Evolutionary conservation across 345 rosid species (phyloP).

Genomic region (Kandelia obovata): DNA sequence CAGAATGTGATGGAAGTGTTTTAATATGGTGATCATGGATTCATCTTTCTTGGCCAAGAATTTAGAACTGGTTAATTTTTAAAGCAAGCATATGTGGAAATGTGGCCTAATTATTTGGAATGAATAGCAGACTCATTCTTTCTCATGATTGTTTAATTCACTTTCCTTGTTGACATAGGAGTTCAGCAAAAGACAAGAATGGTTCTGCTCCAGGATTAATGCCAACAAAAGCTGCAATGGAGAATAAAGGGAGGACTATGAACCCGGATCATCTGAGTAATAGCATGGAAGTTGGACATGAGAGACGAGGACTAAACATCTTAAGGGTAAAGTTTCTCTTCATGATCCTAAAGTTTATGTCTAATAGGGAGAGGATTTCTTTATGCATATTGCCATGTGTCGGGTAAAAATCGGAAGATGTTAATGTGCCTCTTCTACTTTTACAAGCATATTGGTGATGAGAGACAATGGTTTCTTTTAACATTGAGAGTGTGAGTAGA

Average conservation of each 20-base stretch:
- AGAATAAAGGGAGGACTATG: conserved; percentile 25
- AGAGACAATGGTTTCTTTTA: conserved; percentile 7
- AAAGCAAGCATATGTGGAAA: no score
- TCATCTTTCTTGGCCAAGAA: no score
- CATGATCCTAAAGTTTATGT: background rate
- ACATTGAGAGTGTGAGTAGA: background rate
- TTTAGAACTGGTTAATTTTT: no score
- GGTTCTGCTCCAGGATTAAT: conserved; percentile 23
- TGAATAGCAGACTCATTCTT: no score
- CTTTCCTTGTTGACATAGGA: conserved; percentile 30
- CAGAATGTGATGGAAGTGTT: no score
- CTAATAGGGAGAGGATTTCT: background rate
- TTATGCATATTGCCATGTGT: background rate
- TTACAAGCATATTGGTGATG: background rate
- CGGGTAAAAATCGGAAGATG: background rate
- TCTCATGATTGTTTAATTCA: conserved; percentile 3
- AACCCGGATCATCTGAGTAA: conserved; percentile 18
- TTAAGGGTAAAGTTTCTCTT: conserved; percentile 29
- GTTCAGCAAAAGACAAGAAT: conserved; percentile 29
- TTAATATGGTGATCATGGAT: no score
- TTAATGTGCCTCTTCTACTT: background rate
- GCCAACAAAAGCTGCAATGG: conserved; percentile 32
- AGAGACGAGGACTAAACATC: conserved; percentile 17
- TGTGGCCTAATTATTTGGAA: no score
- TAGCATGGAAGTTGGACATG: conserved; percentile 28